Conservation (phyloP, 441 rosid species). For the Croton laevigatus region DNA sequence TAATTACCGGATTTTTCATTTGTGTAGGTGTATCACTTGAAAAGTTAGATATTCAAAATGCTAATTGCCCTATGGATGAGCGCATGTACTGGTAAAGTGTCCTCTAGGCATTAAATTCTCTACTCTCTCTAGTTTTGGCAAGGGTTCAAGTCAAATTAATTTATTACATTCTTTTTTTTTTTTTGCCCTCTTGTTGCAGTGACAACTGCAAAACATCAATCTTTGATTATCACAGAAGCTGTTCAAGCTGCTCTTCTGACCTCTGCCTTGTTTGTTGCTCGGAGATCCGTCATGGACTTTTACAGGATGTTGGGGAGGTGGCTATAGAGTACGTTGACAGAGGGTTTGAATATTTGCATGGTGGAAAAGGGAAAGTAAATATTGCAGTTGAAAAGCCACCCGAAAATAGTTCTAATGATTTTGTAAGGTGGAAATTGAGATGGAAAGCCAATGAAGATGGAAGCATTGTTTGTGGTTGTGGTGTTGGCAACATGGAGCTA, state of each 20-base stretch:
- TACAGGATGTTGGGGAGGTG: slow-evolving; percentile 42
- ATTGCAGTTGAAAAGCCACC: not conserved
- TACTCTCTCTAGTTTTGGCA: not conserved
- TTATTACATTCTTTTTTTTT: not conserved
- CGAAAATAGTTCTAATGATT: slow-evolving; percentile 20
- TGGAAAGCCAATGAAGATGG: slow-evolving; percentile 69
- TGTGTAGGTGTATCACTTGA: slow-evolving; percentile 38
- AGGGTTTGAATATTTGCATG: slow-evolving; percentile 56
- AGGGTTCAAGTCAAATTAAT: not conserved
- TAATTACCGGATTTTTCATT: slow-evolving; percentile 1
- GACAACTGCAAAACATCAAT: slow-evolving; percentile 74
- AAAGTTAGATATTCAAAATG: slow-evolving; percentile 30
- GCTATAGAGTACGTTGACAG: slow-evolving; percentile 32
- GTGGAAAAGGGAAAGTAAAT: slow-evolving; percentile 15
- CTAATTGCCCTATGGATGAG: slow-evolving; percentile 31
- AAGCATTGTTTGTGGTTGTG: slow-evolving; percentile 63
- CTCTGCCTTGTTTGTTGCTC: slow-evolving; percentile 77
- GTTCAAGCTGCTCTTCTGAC: slow-evolving; percentile 61
- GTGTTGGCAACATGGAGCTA: slow-evolving; percentile 42
- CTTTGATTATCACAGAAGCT: slow-evolving; percentile 73
- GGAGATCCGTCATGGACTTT: slow-evolving; percentile 69
- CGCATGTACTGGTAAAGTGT: slow-evolving; percentile 47
- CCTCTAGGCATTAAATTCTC: not conserved
- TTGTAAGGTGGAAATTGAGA: slow-evolving; percentile 14
- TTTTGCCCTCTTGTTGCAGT: slow-evolving; percentile 34